Base-by-base conservation (phyloP, 148 eudicot genomes). In the Silene latifolia region DNA sequence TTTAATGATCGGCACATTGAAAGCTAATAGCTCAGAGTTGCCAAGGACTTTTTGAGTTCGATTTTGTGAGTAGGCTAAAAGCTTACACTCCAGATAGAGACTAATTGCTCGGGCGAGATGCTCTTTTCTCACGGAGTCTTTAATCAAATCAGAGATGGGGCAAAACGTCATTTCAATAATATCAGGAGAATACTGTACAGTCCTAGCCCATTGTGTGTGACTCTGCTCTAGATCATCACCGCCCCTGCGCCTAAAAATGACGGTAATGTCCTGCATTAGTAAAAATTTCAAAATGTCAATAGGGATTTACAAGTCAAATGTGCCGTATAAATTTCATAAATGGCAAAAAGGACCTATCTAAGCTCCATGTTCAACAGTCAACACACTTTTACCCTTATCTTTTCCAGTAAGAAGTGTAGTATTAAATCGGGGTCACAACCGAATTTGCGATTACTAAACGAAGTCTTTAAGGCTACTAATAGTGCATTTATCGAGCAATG, bases 141-240 rank as follows among this genome's bases (percentile, higher is more conserved):
- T 93, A 76, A 93, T 89, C 70, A 93, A 89, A 74, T 71, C 84
- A 13, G 88, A 80, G 72, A 93, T 88, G 27, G 97, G 93, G 20
- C 77, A 73, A 77, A 93, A 93, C 53, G 94, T 76, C 98, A 93
- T 91, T 68, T 86, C 95, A 46, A 93, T 91, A 42, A 91, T 83
- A 80, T 93, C 98, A 18, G 98, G 98, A 53, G 93, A 87, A 81
- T 85, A 86, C 73, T 73, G 72, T 35, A 93, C 93, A 46, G 98
- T 91, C 80, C 73, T 88, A 25, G 79, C 88, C 98, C 98, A 93
- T 65, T 82, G 89, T 68, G 74, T 82, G 81, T 93, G 95, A 81
- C 86, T 91, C 82, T 88, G 97, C 80, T 91, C 97, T 64, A 93
- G 81, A 88, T 93, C 98, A 84, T 93, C 98, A 24, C 98, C 98